Percentiles rank a stretch among this genome's conserved stretches.
Conservation (phyloP, 352 stramenopile genomes). For the Phytopythium montanum region DNA sequence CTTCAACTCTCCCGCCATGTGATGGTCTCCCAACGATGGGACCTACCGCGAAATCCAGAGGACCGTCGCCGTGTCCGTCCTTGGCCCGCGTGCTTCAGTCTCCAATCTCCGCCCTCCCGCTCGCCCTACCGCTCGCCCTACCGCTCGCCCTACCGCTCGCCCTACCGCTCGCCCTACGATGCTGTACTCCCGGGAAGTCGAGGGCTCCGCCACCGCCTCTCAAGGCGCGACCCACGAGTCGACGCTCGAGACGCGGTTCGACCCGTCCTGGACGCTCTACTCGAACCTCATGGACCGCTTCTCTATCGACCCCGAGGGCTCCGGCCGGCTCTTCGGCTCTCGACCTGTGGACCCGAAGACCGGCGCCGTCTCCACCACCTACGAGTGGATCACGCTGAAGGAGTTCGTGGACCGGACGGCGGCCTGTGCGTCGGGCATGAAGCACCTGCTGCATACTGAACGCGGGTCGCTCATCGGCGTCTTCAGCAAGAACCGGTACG, state of each 20-base stretch:
- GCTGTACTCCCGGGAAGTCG: slow-evolving; percentile 7
- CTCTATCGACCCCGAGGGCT: slow-evolving; percentile 29
- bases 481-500: slow-evolving; percentile 77
- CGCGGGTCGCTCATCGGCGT: slow-evolving; percentile 45
- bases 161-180: background rate
- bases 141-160: background rate
- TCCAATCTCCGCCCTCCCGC: background rate
- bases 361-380: slow-evolving; percentile 14
- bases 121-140: background rate
- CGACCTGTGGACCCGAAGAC: slow-evolving; percentile 25
- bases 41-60: no score
- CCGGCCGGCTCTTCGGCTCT: slow-evolving; percentile 37
- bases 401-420: slow-evolving; percentile 8
- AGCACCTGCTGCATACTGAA: slow-evolving; percentile 12
- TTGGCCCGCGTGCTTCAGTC: background rate
- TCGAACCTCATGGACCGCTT: slow-evolving; percentile 33
- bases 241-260: slow-evolving; percentile 10
- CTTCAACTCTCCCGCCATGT: slow-evolving; percentile 2
- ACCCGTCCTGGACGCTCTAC: slow-evolving; percentile 41
- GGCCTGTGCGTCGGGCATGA: slow-evolving; percentile 15
- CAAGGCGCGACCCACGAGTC: slow-evolving; percentile 18
- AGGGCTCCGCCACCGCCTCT: slow-evolving; percentile 4
- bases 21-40: background rate
- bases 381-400: slow-evolving; percentile 19
- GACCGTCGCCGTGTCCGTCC: no score